A percentile compares a stretch with the other conserved stretches of the same genome.
Conservation (phyloP, 345 rosid genomes). For the Citrus hindsii region DNA sequence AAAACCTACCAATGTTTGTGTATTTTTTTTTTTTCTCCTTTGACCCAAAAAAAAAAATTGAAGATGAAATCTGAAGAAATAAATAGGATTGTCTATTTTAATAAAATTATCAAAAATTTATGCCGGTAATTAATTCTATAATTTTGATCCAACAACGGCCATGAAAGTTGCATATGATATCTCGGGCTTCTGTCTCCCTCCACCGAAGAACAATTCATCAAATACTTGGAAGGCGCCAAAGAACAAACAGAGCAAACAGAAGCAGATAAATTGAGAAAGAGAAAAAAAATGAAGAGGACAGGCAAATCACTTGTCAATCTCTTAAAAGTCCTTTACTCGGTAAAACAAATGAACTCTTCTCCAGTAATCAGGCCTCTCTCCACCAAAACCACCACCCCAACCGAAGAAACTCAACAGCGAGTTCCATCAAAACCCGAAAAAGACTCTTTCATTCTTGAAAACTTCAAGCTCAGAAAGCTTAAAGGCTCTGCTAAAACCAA, state of each 20-base stretch:
- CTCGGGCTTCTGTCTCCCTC: too few relatives aligned
- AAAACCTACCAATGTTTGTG: too few relatives aligned
- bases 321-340: neutral
- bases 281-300: conserved; percentile 5
- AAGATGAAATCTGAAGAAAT: too few relatives aligned
- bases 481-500: conserved; percentile 30
- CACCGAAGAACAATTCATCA: neutral
- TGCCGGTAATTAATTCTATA: too few relatives aligned
- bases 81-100: too few relatives aligned
- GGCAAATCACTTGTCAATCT: conserved; percentile 12
- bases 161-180: too few relatives aligned
- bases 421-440: conserved; percentile 12
- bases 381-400: neutral
- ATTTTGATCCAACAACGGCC: too few relatives aligned
- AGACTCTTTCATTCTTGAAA: conserved; percentile 33
- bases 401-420: neutral
- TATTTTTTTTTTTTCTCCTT: too few relatives aligned
- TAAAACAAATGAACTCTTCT: conserved; percentile 4
- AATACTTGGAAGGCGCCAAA: neutral
- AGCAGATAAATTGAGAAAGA: neutral
- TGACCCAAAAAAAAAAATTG: too few relatives aligned
- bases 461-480: conserved; percentile 45
- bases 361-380: conserved; percentile 10
- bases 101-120: too few relatives aligned
- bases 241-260: neutral